phyloP scores from a whole-genome alignment of 257 asterid genomes.

The Henckelia pumila region DNA sequence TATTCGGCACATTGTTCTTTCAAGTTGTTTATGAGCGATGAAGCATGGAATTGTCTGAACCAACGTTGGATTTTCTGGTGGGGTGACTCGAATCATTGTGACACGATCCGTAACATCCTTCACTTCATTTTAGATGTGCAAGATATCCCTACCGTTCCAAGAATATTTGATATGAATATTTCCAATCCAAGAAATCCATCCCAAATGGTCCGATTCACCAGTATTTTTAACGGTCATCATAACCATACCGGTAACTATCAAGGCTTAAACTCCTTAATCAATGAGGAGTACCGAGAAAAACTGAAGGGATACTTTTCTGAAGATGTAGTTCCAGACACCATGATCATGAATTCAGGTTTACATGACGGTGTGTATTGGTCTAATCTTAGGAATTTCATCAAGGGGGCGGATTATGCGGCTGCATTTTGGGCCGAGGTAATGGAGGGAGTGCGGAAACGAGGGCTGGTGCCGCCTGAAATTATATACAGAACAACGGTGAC shows the following conservation, averaged over 20 bases:
- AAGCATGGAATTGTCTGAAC: conserved; percentile 66
- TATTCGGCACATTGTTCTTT: conserved; percentile 93
- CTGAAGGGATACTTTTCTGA: conserved; percentile 52
- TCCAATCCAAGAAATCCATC: conserved; percentile 67
- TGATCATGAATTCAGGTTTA: conserved; percentile 89
- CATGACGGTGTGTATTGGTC: conserved; percentile 84
- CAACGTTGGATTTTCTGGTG: conserved; percentile 94
- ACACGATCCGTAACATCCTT: conserved; percentile 69
- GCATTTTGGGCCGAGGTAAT: conserved; percentile 65
- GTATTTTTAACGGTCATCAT: conserved; percentile 81
- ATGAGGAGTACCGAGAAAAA: conserved; percentile 44
- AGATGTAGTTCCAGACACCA: conserved; percentile 56
- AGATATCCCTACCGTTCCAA: conserved; percentile 46
- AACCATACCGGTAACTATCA: conserved; percentile 57
- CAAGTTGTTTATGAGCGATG: conserved; percentile 42
- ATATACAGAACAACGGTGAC: conserved; percentile 83
- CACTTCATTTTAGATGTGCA: conserved; percentile 57
- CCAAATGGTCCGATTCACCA: conserved; percentile 66
- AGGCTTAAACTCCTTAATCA: conserved; percentile 59
- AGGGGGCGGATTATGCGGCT: conserved; percentile 65
- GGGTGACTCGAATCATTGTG: conserved; percentile 98
- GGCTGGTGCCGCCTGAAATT: conserved; percentile 45
- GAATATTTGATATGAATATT: conserved; percentile 66
- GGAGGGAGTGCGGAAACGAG: conserved; percentile 46
- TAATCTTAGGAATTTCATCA: conserved; percentile 45